Conservation (phyloP, 164 flowering plant species). For the Dillenia turbinata region DNA sequence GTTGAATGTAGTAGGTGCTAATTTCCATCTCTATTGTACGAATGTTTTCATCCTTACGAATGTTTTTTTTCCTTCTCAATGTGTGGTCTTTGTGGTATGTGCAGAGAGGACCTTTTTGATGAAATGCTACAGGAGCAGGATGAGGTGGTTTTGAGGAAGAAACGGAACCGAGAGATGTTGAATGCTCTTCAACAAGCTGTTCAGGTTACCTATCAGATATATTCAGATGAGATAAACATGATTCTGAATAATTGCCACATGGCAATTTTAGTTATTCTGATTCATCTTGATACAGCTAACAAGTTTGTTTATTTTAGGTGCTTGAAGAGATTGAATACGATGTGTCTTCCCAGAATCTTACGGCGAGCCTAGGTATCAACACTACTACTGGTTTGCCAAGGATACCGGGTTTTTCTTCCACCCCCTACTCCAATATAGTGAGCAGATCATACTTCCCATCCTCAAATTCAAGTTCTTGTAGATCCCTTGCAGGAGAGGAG, state of each 20-base stretch:
- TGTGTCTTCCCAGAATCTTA: constrained; percentile 12
- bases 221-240: not conserved
- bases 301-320: constrained; percentile 8
- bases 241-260: not conserved
- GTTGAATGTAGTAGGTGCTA: too few species aligned
- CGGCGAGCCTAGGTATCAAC: constrained; percentile 2
- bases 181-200: constrained; percentile 28
- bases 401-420: constrained; percentile 2
- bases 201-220: constrained; percentile 22
- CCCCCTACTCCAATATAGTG: not conserved
- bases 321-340: constrained; percentile 19
- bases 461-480: too few species aligned
- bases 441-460: too few species aligned
- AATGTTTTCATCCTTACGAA: too few species aligned
- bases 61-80: not conserved
- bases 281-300: not conserved
- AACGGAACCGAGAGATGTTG: constrained; percentile 18
- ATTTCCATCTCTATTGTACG: too few species aligned
- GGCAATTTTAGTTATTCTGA: not conserved
- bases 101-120: constrained; percentile 34
- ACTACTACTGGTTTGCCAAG: constrained; percentile 9
- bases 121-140: constrained; percentile 37
- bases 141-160: constrained; percentile 25
- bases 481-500: too few species aligned
- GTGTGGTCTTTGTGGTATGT: not conserved